Evolutionary conservation across 331 rosid genomes (phyloP).

Genomic region (Dryas integrifolia): DNA sequence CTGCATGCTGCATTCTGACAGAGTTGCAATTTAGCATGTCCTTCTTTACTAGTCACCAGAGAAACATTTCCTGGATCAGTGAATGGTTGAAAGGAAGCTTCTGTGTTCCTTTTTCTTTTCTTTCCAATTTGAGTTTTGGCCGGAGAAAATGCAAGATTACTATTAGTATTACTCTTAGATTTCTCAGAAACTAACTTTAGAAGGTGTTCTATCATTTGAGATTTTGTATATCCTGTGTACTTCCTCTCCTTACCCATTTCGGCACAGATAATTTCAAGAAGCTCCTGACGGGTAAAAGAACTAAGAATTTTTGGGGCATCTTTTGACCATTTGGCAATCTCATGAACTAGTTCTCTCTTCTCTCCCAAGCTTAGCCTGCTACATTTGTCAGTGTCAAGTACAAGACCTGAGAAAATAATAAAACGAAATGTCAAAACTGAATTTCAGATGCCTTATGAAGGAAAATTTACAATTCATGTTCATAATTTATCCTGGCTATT

Average conservation of each 20-base stretch:
- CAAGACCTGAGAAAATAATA: conserved; percentile 50
- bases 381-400: conserved; percentile 55
- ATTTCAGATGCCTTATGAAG: neutral
- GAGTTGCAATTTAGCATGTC: conserved; percentile 33
- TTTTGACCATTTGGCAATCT: conserved; percentile 57
- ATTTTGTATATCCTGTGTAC: conserved; percentile 76
- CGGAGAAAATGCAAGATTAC: conserved; percentile 26
- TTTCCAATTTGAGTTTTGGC: conserved; percentile 42
- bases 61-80: conserved; percentile 34
- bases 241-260: conserved; percentile 91
- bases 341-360: conserved; percentile 59
- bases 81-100: conserved; percentile 28
- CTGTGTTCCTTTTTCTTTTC: conserved; percentile 51
- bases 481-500: neutral
- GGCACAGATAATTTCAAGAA: conserved; percentile 74
- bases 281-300: conserved; percentile 71
- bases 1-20: conserved; percentile 77
- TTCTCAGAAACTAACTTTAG: conserved; percentile 59
- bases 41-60: conserved; percentile 41
- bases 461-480: neutral
- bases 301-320: conserved; percentile 65
- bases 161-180: conserved; percentile 36
- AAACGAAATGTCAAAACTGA: conserved; percentile 23
- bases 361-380: conserved; percentile 57
- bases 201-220: conserved; percentile 70